Conservation (phyloP, 2,329 filamentous ascomycete species). For the Apiospora koreana region DNA sequence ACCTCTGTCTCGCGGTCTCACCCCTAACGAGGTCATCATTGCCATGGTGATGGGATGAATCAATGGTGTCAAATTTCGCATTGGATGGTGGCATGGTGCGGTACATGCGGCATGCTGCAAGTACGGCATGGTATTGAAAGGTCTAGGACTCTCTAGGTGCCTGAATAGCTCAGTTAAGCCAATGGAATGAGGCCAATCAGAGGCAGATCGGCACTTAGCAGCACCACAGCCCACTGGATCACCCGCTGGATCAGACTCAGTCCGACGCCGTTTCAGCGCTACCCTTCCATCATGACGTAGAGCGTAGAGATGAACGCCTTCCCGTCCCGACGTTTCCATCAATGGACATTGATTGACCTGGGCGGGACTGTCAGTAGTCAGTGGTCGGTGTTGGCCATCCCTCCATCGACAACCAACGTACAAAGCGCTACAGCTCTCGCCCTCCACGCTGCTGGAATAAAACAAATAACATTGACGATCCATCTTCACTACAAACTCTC, state of each 20-base stretch:
- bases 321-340: slow-evolving; percentile 9
- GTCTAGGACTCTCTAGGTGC: background rate
- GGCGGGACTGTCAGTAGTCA: background rate
- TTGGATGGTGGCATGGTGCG: background rate
- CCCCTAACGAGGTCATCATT: background rate
- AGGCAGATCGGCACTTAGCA: slow-evolving; percentile 3
- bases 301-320: slow-evolving; percentile 1
- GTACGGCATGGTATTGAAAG: background rate
- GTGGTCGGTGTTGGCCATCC: background rate
- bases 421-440: background rate
- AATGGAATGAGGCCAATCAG: background rate
- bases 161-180: background rate
- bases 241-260: slow-evolving; percentile 7
- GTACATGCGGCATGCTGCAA: background rate
- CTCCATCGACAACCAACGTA: background rate
- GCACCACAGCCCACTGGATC: slow-evolving; percentile 6
- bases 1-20: too few species aligned
- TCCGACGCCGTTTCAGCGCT: slow-evolving; percentile 10
- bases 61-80: background rate
- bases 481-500: background rate
- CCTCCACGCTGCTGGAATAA: background rate
- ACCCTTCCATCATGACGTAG: slow-evolving; percentile 4
- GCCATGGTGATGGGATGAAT: slow-evolving; percentile 5
- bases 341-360: too few species aligned
- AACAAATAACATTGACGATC: slow-evolving; percentile 3